These are phyloP conservation scores for Tricholoma flavovirens DNA, from an alignment of 768 basidiomycete species.

Conservation along the genomic window DNA sequence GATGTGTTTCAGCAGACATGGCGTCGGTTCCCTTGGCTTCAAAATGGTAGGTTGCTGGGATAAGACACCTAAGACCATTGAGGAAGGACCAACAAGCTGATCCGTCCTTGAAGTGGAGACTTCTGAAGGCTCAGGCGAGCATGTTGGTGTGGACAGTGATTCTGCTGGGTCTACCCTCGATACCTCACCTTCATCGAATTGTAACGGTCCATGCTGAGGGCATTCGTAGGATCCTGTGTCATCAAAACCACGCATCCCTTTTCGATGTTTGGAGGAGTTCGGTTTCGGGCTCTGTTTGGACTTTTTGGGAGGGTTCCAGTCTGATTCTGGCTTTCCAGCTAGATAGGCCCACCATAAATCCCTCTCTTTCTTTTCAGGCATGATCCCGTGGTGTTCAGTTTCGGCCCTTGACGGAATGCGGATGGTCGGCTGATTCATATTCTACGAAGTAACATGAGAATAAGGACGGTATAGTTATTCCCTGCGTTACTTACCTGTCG, in stretches of 20 bases:
- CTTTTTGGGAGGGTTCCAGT: conserved; percentile 56
- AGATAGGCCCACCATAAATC: conserved; percentile 80
- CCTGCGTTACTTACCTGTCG: conserved; percentile 41
- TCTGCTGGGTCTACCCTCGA: conserved; percentile 29
- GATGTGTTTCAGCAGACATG: conserved; percentile 49
- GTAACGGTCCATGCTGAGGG: conserved; percentile 23
- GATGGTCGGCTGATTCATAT: conserved; percentile 58
- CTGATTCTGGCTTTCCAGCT: conserved; percentile 58
- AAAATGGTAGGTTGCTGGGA: conserved; percentile 9
- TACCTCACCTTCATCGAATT: conserved; percentile 38
- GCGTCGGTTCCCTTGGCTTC: conserved; percentile 52
- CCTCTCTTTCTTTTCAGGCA: conserved; percentile 69
- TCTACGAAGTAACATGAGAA: conserved; percentile 38
- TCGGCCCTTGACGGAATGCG: conserved; percentile 32
- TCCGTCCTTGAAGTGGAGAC: background rate
- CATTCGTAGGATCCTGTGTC: conserved; percentile 9
- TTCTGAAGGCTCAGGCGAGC: conserved; percentile 30
- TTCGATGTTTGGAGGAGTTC: conserved; percentile 15
- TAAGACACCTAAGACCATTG: background rate
- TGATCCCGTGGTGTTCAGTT: conserved; percentile 26
- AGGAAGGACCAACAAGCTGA: conserved; percentile 1
- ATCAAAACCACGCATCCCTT: conserved; percentile 36
- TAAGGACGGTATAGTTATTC: background rate
- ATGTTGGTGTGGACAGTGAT: conserved; percentile 35
- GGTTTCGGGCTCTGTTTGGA: conserved; percentile 24